phyloP scores from a whole-genome alignment of 1,284 basidiomycete species.

The Trametes pubescens region DNA sequence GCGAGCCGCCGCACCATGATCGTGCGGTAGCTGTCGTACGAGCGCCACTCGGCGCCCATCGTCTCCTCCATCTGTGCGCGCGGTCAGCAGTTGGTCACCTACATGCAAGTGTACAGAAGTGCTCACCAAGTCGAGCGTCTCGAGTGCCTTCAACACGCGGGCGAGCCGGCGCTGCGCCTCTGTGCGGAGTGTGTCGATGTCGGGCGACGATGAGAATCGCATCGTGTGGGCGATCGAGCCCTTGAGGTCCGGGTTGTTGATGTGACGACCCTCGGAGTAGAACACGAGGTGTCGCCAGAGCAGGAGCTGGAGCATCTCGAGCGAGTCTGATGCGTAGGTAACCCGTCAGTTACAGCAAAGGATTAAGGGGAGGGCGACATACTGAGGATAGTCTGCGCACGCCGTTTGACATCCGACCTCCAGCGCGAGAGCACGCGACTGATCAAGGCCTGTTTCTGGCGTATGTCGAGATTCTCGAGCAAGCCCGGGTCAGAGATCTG shows the following conservation, averaged over 20 bases:
- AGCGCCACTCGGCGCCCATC: constrained; percentile 55
- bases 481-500: constrained; percentile 60
- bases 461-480: constrained; percentile 69
- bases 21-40: constrained; percentile 69
- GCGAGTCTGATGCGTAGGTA: constrained; percentile 57
- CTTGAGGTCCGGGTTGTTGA: constrained; percentile 48
- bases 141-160: constrained; percentile 59
- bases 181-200: constrained; percentile 58
- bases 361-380: constrained; percentile 35
- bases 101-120: neutral
- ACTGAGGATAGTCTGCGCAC: constrained; percentile 65
- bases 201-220: constrained; percentile 62
- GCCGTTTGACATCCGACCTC: constrained; percentile 50
- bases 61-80: constrained; percentile 35
- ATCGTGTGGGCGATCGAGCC: constrained; percentile 58
- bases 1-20: constrained; percentile 73
- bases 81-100: neutral
- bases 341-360: constrained; percentile 8
- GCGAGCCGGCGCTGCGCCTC: constrained; percentile 63
- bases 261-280: constrained; percentile 55
- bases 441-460: constrained; percentile 71
- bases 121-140: constrained; percentile 59
- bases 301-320: constrained; percentile 86
- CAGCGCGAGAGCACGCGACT: constrained; percentile 66
- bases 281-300: constrained; percentile 86